Evolutionary conservation across 441 rosid species (phyloP).

Genomic region (Pelargonium cotyledonis): DNA sequence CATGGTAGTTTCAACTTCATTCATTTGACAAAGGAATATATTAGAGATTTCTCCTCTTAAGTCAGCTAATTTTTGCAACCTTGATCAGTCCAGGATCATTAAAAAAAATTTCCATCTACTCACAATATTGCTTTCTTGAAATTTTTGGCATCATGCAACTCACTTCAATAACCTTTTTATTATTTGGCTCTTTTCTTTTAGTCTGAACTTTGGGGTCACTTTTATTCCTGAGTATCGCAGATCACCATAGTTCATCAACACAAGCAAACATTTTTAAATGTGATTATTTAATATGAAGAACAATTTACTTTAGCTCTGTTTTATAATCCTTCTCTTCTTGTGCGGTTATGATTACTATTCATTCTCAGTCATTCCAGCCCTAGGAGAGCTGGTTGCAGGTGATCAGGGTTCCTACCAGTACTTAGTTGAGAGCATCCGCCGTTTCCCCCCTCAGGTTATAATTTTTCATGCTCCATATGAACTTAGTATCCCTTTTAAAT

Average conservation of each 20-base stretch:
- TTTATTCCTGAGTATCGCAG: too few relatives aligned
- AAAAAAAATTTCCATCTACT: too few relatives aligned
- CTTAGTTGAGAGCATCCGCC: constrained; percentile 85
- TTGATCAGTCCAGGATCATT: background rate
- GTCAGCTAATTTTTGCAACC: background rate
- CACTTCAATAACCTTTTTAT: too few relatives aligned
- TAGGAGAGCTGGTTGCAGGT: constrained; percentile 78
- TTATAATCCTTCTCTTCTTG: background rate
- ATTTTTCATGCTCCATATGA: background rate
- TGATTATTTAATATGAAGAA: too few relatives aligned
- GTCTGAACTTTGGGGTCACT: too few relatives aligned
- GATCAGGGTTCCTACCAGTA: constrained; percentile 83
- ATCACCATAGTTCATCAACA: too few relatives aligned
- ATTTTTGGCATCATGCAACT: too few relatives aligned
- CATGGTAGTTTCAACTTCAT: background rate
- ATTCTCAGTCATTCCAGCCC: constrained; percentile 64
- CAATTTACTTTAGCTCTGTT: background rate
- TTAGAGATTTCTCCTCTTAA: background rate
- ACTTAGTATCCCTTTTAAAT: background rate
- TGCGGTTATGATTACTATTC: constrained; percentile 81
- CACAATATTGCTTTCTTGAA: too few relatives aligned
- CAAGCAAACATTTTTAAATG: too few relatives aligned
- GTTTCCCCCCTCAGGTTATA: constrained; percentile 70
- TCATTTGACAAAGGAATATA: too few relatives aligned
- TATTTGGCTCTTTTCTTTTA: too few relatives aligned